Evolutionary conservation across 306 rosid species (phyloP).

Genomic region (Quercus robur): DNA sequence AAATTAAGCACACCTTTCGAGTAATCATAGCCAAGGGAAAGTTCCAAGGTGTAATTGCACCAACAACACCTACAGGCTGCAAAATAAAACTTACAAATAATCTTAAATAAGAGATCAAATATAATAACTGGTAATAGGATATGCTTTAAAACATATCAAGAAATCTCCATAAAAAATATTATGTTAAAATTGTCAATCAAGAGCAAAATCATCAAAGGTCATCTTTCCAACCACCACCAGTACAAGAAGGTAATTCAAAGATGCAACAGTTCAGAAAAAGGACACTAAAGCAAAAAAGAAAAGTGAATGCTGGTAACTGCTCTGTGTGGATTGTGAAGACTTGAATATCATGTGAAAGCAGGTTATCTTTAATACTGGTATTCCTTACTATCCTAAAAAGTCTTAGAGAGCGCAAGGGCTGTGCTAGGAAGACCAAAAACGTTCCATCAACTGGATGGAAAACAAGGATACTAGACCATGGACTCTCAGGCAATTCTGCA

Average conservation of each 20-base stretch:
- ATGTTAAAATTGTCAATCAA: neutral
- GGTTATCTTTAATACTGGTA: neutral
- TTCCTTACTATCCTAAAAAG: neutral
- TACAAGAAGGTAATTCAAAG: neutral
- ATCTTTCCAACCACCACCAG: neutral
- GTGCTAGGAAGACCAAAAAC: neutral
- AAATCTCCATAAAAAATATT: neutral
- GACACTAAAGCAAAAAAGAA: neutral
- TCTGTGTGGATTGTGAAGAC: neutral
- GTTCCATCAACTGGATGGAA: neutral
- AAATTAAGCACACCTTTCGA: conserved; percentile 59
- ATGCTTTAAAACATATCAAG: neutral
- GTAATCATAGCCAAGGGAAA: conserved; percentile 98
- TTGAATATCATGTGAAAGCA: neutral
- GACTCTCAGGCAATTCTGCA: neutral
- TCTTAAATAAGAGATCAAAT: neutral
- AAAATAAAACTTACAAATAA: conserved; percentile 19
- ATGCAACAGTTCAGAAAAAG: neutral
- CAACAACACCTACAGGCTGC: conserved; percentile 99
- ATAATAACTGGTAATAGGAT: neutral
- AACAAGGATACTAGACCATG: neutral
- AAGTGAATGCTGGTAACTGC: neutral
- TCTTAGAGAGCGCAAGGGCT: neutral
- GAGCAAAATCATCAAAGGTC: neutral
- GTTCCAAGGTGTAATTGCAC: conserved; percentile 93